Conservation (phyloP, 768 basidiomycete species). For the Phylloporus arenicola region DNA sequence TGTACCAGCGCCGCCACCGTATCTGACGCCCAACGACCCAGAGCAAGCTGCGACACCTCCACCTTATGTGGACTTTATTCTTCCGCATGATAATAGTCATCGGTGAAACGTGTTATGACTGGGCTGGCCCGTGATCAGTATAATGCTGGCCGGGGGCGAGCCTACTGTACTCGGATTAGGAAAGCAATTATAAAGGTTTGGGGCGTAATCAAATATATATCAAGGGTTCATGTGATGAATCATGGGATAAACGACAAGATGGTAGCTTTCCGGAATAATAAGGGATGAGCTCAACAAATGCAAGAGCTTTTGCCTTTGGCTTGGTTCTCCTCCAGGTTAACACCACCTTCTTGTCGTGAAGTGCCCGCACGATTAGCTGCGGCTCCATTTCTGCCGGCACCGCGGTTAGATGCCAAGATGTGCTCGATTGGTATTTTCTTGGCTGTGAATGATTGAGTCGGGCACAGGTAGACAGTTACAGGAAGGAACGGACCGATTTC, state of each 20-base stretch:
- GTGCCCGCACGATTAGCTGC: conserved; percentile 48
- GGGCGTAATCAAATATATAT: conserved; percentile 23
- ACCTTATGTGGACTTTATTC: conserved; percentile 53
- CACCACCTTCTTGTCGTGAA: conserved; percentile 47
- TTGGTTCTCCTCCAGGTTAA: conserved; percentile 66
- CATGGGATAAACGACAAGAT: conserved; percentile 16
- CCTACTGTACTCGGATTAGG: conserved; percentile 18
- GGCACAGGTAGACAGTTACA: not conserved
- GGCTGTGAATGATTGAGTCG: conserved; percentile 38
- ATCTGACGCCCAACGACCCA: conserved; percentile 50
- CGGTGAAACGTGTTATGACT: conserved; percentile 6
- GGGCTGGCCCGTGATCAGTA: not conserved
- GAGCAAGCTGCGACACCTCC: conserved; percentile 55
- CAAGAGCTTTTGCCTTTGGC: conserved; percentile 70
- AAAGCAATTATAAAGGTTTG: conserved; percentile 23
- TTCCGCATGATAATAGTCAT: conserved; percentile 6
- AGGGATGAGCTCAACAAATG: conserved; percentile 56
- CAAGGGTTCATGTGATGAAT: conserved; percentile 15
- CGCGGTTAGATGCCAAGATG: conserved; percentile 79
- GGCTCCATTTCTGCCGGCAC: conserved; percentile 56
- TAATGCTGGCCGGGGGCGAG: not conserved
- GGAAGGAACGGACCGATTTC: conserved; percentile 73
- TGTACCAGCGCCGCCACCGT: conserved; percentile 73
- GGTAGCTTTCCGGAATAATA: conserved; percentile 14
- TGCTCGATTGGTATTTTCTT: conserved; percentile 92